Evolutionary conservation across 2,329 filamentous ascomycete species (phyloP).

Genomic region (Exophiala lecanii-corni): DNA sequence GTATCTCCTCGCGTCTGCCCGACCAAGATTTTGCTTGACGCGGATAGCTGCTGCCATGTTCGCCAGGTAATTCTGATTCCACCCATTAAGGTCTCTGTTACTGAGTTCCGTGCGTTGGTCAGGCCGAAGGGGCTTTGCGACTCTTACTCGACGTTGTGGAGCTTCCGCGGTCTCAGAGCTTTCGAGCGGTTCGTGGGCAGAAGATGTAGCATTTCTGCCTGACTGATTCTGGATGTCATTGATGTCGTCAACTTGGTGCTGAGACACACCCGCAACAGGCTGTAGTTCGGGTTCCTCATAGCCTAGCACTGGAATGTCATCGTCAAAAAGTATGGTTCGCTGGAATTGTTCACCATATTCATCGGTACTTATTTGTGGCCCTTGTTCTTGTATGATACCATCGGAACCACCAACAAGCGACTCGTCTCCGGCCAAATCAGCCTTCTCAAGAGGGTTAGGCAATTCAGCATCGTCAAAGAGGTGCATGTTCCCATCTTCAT

Average conservation of each 20-base stretch:
- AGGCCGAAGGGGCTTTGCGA: slow-evolving; percentile 38
- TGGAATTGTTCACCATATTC: slow-evolving; percentile 6
- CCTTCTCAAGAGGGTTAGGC: too few relatives aligned
- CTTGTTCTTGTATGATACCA: background rate
- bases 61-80: slow-evolving; percentile 54
- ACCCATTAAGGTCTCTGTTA: slow-evolving; percentile 53
- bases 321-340: slow-evolving; percentile 28
- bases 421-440: background rate
- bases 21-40: slow-evolving; percentile 38
- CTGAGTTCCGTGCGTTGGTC: slow-evolving; percentile 51
- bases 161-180: slow-evolving; percentile 17
- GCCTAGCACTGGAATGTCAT: slow-evolving; percentile 26
- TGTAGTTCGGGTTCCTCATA: slow-evolving; percentile 30
- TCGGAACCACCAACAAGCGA: background rate
- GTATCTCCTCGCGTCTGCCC: slow-evolving; percentile 54
- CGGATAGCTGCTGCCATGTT: slow-evolving; percentile 54
- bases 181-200: slow-evolving; percentile 5
- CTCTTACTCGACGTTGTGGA: slow-evolving; percentile 33
- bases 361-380: background rate
- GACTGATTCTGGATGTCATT: slow-evolving; percentile 11
- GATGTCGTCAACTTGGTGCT: background rate
- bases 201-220: slow-evolving; percentile 13
- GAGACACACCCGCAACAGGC: slow-evolving; percentile 25
- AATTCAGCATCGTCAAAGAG: slow-evolving; percentile 27
- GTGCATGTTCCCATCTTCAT: slow-evolving; percentile 56